These are phyloP conservation scores for Candida coquimbonensis DNA, from an alignment of 805 yeast species.

Conservation along the genomic window DNA sequence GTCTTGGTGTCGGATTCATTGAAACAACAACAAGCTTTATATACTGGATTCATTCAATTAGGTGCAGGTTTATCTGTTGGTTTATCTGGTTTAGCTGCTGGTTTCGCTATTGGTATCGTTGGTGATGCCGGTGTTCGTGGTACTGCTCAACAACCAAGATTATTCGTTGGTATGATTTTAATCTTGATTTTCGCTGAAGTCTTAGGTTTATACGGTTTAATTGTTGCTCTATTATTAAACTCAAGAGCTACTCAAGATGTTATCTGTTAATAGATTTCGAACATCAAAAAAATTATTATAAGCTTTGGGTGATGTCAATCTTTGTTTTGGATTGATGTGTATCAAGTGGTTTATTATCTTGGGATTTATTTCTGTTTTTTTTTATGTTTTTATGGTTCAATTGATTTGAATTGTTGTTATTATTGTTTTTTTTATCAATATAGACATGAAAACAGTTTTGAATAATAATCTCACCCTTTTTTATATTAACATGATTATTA, in stretches of 20 bases:
- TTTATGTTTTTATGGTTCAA: background rate
- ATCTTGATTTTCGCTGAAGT: conserved; percentile 99
- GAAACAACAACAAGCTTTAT: conserved; percentile 85
- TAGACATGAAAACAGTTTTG: too few relatives aligned
- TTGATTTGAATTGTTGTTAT: background rate
- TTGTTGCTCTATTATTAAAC: conserved; percentile 95
- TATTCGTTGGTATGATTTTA: conserved; percentile 97
- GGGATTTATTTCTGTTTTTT: too few relatives aligned
- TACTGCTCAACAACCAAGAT: conserved; percentile 95
- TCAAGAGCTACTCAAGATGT: conserved; percentile 96
- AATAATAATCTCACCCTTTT: too few relatives aligned
- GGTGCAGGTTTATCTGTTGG: conserved; percentile 99
- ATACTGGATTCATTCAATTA: conserved; percentile 95
- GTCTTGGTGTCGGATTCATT: conserved; percentile 88
- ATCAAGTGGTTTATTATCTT: too few relatives aligned
- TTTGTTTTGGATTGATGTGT: too few relatives aligned
- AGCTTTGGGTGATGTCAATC: background rate
- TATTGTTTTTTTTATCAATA: too few relatives aligned
- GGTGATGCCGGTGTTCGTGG: conserved; percentile 99
- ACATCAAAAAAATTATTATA: background rate
- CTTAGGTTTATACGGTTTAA: conserved; percentile 95
- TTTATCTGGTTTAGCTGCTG: conserved; percentile 95
- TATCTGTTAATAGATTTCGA: conserved; percentile 42
- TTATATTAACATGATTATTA: too few relatives aligned
- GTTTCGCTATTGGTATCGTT: conserved; percentile 98